Base-by-base conservation (phyloP, 2,329 filamentous ascomycete species). In the Venturia oleaginea region DNA sequence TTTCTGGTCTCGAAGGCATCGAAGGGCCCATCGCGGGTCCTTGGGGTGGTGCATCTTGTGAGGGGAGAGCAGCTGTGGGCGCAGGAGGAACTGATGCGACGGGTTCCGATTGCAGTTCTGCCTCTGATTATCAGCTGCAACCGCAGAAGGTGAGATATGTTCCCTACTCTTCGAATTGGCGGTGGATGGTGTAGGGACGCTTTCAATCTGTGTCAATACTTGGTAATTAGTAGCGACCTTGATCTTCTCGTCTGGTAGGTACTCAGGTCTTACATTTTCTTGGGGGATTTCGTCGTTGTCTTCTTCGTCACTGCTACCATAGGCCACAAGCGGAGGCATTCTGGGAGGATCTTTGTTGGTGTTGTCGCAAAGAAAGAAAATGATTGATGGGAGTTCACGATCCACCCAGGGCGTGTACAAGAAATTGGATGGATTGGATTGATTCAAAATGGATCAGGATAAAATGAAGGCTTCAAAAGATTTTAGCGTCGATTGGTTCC, bases 201-300 rank as follows among this genome's bases (percentile, higher is more conserved):
- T 62, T 27, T 62, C 61, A 51, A 51, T 19, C 30, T 55, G 62
- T 64, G 30, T 61, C 42, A 63, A 64, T 48, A 30, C 42, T 43
- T 48, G 63, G 34, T 57, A 32, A 63, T 67, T 67, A 67, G 66
- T 67, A 67, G 65, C 37, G 30, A 67, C 65, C 66, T 55, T 43
- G 64, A 32, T 46, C 65, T 66, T 48, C 42, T 32, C 40, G 32
- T 46, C 32, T 30, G 19, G 11, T 37, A 38, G n/a, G 8, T 27
- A 46, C 22, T 40, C 24, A 7, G 62, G 48, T 32, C 30, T 30
- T 64, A 64, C 38, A 61, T 55, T 34, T 15, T 22, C 10, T 19
- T 34, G 38, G 5, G 63, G 57, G n/a, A 64, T 66, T 22, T 67
- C 64, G 27, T 61, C 65, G 42, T 30, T 27, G 6, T 67, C 66